Evolutionary conservation across 495 filamentous ascomycete species (phyloP).

Genomic region (Mytilinidion resinicola): DNA sequence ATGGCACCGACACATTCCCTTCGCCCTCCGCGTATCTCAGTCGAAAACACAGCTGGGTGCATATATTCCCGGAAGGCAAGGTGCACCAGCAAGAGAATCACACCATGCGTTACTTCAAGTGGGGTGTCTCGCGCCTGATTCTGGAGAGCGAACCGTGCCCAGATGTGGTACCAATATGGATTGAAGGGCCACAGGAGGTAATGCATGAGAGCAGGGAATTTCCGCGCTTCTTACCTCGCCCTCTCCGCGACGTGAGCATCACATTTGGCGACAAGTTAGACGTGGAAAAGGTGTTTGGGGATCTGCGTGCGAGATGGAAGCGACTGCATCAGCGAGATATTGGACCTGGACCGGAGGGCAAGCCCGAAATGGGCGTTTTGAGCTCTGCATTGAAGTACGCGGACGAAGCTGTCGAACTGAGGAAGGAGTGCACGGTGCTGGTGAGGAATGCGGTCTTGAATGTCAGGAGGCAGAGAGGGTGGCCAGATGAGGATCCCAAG

Average conservation of each 20-base stretch:
- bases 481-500: slow-evolving; percentile 73
- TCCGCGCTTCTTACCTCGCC: slow-evolving; percentile 76
- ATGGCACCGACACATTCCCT: slow-evolving; percentile 49
- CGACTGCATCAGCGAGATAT: slow-evolving; percentile 46
- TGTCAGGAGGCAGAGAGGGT: slow-evolving; percentile 61
- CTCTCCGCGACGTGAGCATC: slow-evolving; percentile 62
- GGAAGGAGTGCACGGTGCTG: slow-evolving; percentile 73
- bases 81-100: slow-evolving; percentile 79
- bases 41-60: slow-evolving; percentile 70
- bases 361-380: slow-evolving; percentile 51
- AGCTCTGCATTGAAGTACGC: slow-evolving; percentile 64
- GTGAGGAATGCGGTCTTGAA: slow-evolving; percentile 74
- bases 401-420: slow-evolving; percentile 65
- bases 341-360: slow-evolving; percentile 18
- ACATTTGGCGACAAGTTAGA: slow-evolving; percentile 66
- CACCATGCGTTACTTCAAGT: slow-evolving; percentile 93
- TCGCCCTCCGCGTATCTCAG: slow-evolving; percentile 49
- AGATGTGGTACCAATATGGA: slow-evolving; percentile 86
- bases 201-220: slow-evolving; percentile 76
- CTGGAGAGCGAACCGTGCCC: slow-evolving; percentile 78
- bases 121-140: slow-evolving; percentile 85
- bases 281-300: slow-evolving; percentile 56
- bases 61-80: slow-evolving; percentile 92
- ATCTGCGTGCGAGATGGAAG: slow-evolving; percentile 63
- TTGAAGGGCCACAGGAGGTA: slow-evolving; percentile 75